These are phyloP conservation scores for Alternaria sp. DNA, from an alignment of 2,329 filamentous ascomycete genomes.

Conservation along the genomic window DNA sequence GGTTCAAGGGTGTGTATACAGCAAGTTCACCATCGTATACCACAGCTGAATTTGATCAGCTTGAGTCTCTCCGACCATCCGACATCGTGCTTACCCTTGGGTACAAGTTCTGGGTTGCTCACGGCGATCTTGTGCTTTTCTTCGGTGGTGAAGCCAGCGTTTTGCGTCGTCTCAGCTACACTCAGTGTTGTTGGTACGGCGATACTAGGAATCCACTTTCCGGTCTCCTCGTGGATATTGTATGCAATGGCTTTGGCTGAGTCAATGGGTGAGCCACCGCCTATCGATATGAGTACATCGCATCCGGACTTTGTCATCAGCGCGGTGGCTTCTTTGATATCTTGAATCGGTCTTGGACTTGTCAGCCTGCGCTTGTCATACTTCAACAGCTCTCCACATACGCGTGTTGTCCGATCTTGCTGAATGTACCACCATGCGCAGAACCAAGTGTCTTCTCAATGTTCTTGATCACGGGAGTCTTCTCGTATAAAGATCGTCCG, in stretches of 20 bases:
- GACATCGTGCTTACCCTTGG: constrained; percentile 35
- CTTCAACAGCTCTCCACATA: constrained; percentile 39
- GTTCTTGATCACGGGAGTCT: constrained; percentile 60
- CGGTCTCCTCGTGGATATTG: constrained; percentile 47
- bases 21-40: constrained; percentile 62
- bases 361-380: constrained; percentile 13
- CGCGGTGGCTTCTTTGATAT: constrained; percentile 44
- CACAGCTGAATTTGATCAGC: constrained; percentile 49
- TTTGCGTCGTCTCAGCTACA: constrained; percentile 62
- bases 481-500: constrained; percentile 60
- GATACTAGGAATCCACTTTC: constrained; percentile 48
- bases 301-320: constrained; percentile 47
- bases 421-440: constrained; percentile 61
- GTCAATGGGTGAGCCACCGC: constrained; percentile 62
- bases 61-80: neutral
- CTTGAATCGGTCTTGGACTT: constrained; percentile 38
- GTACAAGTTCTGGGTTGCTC: constrained; percentile 53
- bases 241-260: constrained; percentile 50
- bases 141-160: constrained; percentile 59
- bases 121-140: constrained; percentile 60
- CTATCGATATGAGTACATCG: constrained; percentile 44
- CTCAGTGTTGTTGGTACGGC: constrained; percentile 51
- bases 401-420: constrained; percentile 62
- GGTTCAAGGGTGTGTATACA: constrained; percentile 57
- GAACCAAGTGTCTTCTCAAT: constrained; percentile 58